Evolutionary conservation across 352 stramenopile species (phyloP).

Genomic region (Stramenopiles sp.): DNA sequence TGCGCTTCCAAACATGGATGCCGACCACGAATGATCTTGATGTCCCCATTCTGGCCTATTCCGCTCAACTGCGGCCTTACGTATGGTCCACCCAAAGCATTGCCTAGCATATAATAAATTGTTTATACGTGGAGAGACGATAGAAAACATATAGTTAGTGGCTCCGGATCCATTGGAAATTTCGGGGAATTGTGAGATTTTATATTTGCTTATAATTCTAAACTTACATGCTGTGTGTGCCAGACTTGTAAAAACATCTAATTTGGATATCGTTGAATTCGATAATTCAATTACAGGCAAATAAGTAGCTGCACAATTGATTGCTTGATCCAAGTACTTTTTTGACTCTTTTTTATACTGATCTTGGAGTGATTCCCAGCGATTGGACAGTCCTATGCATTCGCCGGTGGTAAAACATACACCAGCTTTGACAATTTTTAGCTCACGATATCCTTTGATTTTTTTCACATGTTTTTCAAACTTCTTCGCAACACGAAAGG

Average conservation of each 20-base stretch:
- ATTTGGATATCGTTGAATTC: conserved; percentile 51
- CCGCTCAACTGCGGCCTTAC: conserved; percentile 31
- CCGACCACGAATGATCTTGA: conserved; percentile 54
- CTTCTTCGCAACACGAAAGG: conserved; percentile 18
- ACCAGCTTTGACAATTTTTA: conserved; percentile 20
- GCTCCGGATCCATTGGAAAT: too few relatives aligned
- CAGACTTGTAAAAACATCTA: conserved; percentile 85
- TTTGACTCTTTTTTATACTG: conserved; percentile 76
- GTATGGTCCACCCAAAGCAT: conserved; percentile 44
- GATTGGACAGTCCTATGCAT: conserved; percentile 53
- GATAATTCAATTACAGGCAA: conserved; percentile 77
- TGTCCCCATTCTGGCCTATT: conserved; percentile 24
- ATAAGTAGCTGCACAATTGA: conserved; percentile 84
- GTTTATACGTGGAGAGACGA: too few relatives aligned
- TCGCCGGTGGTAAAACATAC: conserved; percentile 88
- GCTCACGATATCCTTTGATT: conserved; percentile 9
- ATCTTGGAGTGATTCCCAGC: conserved; percentile 50
- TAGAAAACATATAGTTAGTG: too few relatives aligned
- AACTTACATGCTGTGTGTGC: conserved; percentile 62
- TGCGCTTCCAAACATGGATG: conserved; percentile 97
- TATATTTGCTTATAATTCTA: too few relatives aligned
- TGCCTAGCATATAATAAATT: too few relatives aligned
- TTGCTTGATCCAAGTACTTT: conserved; percentile 66
- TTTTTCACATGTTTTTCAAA: conserved; percentile 21
- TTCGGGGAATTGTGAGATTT: too few relatives aligned